Evolutionary conservation across 2,329 filamentous ascomycete genomes (phyloP).

Genomic region (Stemphylium vesicarium): DNA sequence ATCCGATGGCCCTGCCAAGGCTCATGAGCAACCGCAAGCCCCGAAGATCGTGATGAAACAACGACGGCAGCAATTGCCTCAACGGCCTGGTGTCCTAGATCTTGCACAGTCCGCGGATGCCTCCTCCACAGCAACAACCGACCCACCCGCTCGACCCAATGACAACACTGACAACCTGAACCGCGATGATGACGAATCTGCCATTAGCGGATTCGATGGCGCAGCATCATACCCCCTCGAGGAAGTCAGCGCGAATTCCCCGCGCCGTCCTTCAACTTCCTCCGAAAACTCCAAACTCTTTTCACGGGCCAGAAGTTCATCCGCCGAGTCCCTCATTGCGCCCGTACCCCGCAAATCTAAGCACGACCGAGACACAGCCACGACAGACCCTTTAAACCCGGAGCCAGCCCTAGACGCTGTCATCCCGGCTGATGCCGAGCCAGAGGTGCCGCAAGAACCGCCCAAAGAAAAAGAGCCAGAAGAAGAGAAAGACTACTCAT

Average conservation of each 20-base stretch:
- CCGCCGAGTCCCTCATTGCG: constrained; percentile 28
- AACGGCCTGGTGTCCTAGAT: constrained; percentile 31
- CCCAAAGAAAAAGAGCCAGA: constrained; percentile 17
- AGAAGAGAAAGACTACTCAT: constrained; percentile 41
- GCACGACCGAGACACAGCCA: constrained; percentile 16
- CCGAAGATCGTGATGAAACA: constrained; percentile 22
- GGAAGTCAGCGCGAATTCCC: constrained; percentile 39
- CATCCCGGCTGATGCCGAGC: constrained; percentile 27
- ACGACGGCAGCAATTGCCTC: constrained; percentile 18
- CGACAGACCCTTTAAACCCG: constrained; percentile 28
- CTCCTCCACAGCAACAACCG: constrained; percentile 29
- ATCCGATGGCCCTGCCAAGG: constrained; percentile 28
- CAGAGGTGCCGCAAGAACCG: constrained; percentile 12
- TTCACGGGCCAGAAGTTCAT: constrained; percentile 25
- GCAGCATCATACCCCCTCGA: constrained; percentile 34
- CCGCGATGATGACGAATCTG: constrained; percentile 19
- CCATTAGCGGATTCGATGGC: constrained; percentile 27
- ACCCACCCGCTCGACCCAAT: constrained; percentile 19
- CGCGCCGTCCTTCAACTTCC: constrained; percentile 39
- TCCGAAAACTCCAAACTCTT: constrained; percentile 27
- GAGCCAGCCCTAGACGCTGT: constrained; percentile 23
- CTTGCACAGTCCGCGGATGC: constrained; percentile 30
- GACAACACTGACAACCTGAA: constrained; percentile 12
- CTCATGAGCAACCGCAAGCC: constrained; percentile 26
- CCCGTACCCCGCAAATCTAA: constrained; percentile 21